Evolutionary conservation across 2,329 filamentous ascomycete genomes (phyloP).

Genomic region (Lithohypha guttulata): DNA sequence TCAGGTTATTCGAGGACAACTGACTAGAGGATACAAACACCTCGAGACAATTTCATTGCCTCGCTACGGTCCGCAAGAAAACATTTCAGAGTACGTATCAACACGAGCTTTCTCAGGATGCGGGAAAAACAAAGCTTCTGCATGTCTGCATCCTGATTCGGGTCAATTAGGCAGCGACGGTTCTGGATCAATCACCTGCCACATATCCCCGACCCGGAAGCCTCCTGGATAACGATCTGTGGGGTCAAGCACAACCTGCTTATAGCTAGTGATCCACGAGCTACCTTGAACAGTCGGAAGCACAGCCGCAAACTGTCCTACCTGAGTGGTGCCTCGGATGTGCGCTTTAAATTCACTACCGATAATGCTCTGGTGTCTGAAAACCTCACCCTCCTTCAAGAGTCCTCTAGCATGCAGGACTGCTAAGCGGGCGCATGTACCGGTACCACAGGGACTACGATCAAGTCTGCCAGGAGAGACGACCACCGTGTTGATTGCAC

Average conservation of each 20-base stretch:
- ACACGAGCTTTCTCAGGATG: too few relatives aligned
- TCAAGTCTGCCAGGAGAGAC: conserved; percentile 39
- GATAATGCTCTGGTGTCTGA: conserved; percentile 34
- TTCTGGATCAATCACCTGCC: too few relatives aligned
- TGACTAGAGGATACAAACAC: too few relatives aligned
- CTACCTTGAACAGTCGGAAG: conserved; percentile 34
- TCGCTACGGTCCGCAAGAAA: too few relatives aligned
- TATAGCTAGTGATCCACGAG: conserved; percentile 38
- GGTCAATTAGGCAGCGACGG: too few relatives aligned
- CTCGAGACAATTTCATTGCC: too few relatives aligned
- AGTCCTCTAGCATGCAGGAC: conserved; percentile 34
- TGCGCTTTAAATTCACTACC: conserved; percentile 34
- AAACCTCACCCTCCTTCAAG: conserved; percentile 28
- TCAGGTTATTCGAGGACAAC: too few relatives aligned
- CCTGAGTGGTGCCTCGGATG: conserved; percentile 29
- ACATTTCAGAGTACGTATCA: too few relatives aligned
- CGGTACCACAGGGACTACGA: conserved; percentile 38
- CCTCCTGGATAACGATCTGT: conserved; percentile 36
- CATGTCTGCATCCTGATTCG: too few relatives aligned
- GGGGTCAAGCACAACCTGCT: conserved; percentile 35
- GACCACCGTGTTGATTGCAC: conserved; percentile 32
- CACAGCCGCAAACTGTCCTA: conserved; percentile 32
- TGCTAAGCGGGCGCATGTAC: conserved; percentile 35
- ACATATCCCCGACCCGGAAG: conserved; percentile 30
- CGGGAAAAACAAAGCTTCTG: too few relatives aligned